A percentile compares a stretch with the other conserved stretches of the same genome.
phyloP scores from a whole-genome alignment of 164 flowering plant genomes.

The Vitis amurensis region DNA sequence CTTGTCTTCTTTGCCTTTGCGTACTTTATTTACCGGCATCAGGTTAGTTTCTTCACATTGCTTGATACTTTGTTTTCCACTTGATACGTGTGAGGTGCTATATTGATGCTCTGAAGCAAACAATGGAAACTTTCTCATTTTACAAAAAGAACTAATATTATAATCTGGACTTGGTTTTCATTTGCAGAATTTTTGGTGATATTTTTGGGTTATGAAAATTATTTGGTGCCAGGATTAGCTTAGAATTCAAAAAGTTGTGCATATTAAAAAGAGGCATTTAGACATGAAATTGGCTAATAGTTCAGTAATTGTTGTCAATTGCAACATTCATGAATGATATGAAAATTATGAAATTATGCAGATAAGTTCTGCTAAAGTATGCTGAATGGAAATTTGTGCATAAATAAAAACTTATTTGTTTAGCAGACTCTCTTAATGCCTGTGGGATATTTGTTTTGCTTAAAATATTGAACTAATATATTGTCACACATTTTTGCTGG shows the following conservation, averaged over 20 bases:
- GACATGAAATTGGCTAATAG: not conserved
- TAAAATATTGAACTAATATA: not conserved
- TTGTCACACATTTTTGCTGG: not conserved
- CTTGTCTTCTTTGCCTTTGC: constrained; percentile 92
- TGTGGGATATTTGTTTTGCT: not conserved
- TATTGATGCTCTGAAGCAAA: too few relatives aligned
- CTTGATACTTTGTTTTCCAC: not conserved
- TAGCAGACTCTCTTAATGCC: not conserved
- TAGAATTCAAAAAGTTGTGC: too few relatives aligned
- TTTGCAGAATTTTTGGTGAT: too few relatives aligned
- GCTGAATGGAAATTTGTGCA: not conserved
- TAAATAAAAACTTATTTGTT: not conserved
- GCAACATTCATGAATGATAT: not conserved
- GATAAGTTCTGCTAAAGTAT: not conserved
- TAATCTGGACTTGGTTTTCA: too few relatives aligned
- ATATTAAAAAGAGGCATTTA: too few relatives aligned
- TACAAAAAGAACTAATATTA: too few relatives aligned
- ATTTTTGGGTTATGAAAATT: too few relatives aligned
- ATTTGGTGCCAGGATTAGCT: too few relatives aligned
- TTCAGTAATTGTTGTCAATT: not conserved
- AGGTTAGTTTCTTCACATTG: constrained; percentile 54
- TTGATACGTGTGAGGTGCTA: not conserved
- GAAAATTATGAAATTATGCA: not conserved
- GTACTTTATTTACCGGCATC: constrained; percentile 92
- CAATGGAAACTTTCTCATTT: too few relatives aligned